Conservation (phyloP, 2,329 filamentous ascomycete genomes). For the Neonectria faginata region DNA sequence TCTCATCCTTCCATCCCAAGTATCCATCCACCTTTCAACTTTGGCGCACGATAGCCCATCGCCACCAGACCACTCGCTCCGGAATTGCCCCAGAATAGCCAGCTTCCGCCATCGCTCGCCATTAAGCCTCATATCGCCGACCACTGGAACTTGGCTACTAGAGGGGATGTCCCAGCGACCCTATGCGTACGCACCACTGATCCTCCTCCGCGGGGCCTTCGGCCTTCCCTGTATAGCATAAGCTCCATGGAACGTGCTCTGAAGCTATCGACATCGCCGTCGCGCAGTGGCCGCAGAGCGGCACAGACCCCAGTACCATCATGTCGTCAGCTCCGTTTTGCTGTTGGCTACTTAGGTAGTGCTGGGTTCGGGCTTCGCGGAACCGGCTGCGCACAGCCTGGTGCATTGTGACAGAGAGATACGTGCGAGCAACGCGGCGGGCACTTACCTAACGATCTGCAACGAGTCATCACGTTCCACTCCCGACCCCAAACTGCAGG, state of each 20-base stretch:
- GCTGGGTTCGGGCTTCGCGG: conserved; percentile 41
- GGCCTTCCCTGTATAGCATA: conserved; percentile 39
- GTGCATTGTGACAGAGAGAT: conserved; percentile 27
- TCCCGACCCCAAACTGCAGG: conserved; percentile 26
- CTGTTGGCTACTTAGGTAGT: conserved; percentile 36
- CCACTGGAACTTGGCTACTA: conserved; percentile 27
- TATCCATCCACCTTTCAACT: conserved; percentile 21
- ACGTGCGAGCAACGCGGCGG: conserved; percentile 27
- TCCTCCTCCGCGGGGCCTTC: conserved; percentile 32
- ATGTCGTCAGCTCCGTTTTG: conserved; percentile 41
- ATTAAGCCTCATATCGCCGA: conserved; percentile 35
- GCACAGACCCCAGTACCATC: conserved; percentile 36
- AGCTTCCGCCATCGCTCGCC: conserved; percentile 26
- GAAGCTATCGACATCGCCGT: conserved; percentile 47
- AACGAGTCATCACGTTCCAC: conserved; percentile 36
- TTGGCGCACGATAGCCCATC: conserved; percentile 28
- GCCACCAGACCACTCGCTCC: conserved; percentile 25
- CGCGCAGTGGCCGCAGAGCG: conserved; percentile 41
- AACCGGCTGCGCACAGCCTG: conserved; percentile 45
- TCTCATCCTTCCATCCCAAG: conserved; percentile 25
- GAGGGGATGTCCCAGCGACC: conserved; percentile 12
- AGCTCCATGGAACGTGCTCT: conserved; percentile 41
- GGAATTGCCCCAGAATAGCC: conserved; percentile 33
- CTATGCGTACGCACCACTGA: conserved; percentile 32
- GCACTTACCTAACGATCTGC: conserved; percentile 38